These are phyloP conservation scores for Ceratorhiza oryzae-sativae DNA, from an alignment of 1,284 basidiomycete genomes.

Conservation along the genomic window DNA sequence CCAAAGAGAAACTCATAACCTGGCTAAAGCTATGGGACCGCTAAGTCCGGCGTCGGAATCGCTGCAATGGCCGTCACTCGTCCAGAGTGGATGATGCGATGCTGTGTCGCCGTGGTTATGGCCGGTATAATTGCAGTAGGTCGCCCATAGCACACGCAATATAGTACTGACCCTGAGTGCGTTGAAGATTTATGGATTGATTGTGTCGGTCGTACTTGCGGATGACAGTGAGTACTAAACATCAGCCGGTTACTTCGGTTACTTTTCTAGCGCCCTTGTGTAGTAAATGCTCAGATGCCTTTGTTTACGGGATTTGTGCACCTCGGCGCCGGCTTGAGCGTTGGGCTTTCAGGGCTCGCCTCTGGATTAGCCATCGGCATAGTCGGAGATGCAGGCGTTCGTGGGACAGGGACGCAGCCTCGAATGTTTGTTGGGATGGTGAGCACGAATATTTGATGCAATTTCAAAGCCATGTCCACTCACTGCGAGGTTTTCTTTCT, in stretches of 20 bases:
- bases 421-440: constrained; percentile 91
- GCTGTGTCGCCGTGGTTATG: constrained; percentile 98
- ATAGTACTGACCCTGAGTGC: not conserved
- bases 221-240: constrained; percentile 65
- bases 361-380: constrained; percentile 94
- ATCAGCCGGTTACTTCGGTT: not conserved
- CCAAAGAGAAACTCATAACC: not conserved
- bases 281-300: constrained; percentile 40
- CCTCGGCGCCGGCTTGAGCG: constrained; percentile 87
- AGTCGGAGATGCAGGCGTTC: constrained; percentile 94
- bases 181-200: constrained; percentile 78
- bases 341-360: constrained; percentile 87
- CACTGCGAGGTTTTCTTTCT: too few species aligned
- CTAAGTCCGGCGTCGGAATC: constrained; percentile 99
- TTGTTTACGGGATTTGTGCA: constrained; percentile 88
- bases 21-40: constrained; percentile 72
- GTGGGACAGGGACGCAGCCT: constrained; percentile 90
- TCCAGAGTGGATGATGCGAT: constrained; percentile 94
- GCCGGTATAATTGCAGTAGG: constrained; percentile 97
- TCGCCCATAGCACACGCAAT: constrained; percentile 43
- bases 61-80: constrained; percentile 97
- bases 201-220: constrained; percentile 89
- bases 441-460: not conserved
- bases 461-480: not conserved
- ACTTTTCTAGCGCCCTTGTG: not conserved